These are phyloP conservation scores for Karstenula rhodostoma DNA, from an alignment of 2,329 filamentous ascomycete species.

Conservation along the genomic window DNA sequence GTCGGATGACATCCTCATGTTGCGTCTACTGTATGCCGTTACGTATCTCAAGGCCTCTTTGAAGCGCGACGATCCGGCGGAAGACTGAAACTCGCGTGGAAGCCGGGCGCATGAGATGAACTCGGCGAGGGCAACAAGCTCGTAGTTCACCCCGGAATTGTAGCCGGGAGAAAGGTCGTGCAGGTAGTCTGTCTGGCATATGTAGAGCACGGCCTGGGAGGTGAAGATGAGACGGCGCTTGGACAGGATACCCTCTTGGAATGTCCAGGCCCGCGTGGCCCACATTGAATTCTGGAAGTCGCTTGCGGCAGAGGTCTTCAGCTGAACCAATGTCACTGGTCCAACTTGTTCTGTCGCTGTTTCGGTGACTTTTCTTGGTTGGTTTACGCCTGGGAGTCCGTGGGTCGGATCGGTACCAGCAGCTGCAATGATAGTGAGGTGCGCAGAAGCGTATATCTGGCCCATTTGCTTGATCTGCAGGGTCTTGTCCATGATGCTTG, in stretches of 20 bases:
- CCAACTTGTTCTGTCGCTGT: not conserved
- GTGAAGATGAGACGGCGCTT: slow-evolving; percentile 15
- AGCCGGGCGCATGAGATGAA: not conserved
- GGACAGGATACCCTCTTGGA: slow-evolving; percentile 14
- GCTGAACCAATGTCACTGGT: not conserved
- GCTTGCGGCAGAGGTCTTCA: not conserved
- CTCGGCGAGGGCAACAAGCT: not conserved
- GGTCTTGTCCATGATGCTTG: not conserved
- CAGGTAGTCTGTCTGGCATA: not conserved
- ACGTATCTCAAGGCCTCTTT: slow-evolving; percentile 2
- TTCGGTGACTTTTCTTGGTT: not conserved
- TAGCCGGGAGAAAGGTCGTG: not conserved
- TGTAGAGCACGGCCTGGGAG: slow-evolving; percentile 1
- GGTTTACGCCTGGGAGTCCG: slow-evolving; percentile 14
- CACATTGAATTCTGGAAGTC: slow-evolving; percentile 4
- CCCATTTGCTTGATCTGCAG: slow-evolving; percentile 12
- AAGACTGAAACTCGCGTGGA: not conserved
- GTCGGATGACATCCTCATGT: not conserved
- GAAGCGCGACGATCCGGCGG: not conserved
- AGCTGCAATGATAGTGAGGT: slow-evolving; percentile 11
- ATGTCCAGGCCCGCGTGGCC: slow-evolving; percentile 18
- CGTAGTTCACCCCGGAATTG: not conserved
- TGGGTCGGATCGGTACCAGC: slow-evolving; percentile 6
- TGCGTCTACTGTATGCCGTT: slow-evolving; percentile 1
- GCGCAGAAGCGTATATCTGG: slow-evolving; percentile 4